These are phyloP conservation scores for Penicillium verhagenii DNA, from an alignment of 495 filamentous ascomycete species.

Conservation along the genomic window DNA sequence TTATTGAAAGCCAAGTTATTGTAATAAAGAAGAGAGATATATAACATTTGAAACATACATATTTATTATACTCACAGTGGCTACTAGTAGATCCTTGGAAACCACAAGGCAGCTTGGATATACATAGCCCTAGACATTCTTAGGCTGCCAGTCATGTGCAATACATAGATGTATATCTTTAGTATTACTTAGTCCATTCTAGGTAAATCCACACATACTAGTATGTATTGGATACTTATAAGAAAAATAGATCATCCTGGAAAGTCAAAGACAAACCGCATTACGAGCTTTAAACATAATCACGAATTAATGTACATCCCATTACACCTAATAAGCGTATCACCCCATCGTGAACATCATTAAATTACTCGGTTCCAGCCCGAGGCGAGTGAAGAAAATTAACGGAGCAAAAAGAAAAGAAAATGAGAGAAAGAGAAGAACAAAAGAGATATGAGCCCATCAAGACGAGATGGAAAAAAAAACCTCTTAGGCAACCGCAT, in stretches of 20 bases:
- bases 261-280: background rate
- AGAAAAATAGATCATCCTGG: too few species aligned
- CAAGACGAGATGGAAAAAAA: background rate
- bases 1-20: too few species aligned
- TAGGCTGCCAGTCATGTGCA: background rate
- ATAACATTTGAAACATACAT: too few species aligned
- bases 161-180: too few species aligned
- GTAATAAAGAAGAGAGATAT: too few species aligned
- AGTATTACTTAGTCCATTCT: too few species aligned
- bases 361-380: conserved; percentile 23
- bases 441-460: background rate
- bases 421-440: background rate
- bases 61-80: too few species aligned
- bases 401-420: background rate
- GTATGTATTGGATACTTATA: too few species aligned
- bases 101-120: background rate
- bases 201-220: too few species aligned
- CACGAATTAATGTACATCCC: conserved; percentile 11
- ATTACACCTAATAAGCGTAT: background rate
- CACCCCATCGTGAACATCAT: conserved; percentile 21
- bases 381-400: conserved; percentile 7
- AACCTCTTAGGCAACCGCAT: conserved; percentile 4
- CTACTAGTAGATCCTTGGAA: too few species aligned
- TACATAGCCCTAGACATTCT: background rate
- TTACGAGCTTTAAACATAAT: background rate